Base-by-base conservation (phyloP, 2,329 filamentous ascomycete species). In the Septoria linicola region DNA sequence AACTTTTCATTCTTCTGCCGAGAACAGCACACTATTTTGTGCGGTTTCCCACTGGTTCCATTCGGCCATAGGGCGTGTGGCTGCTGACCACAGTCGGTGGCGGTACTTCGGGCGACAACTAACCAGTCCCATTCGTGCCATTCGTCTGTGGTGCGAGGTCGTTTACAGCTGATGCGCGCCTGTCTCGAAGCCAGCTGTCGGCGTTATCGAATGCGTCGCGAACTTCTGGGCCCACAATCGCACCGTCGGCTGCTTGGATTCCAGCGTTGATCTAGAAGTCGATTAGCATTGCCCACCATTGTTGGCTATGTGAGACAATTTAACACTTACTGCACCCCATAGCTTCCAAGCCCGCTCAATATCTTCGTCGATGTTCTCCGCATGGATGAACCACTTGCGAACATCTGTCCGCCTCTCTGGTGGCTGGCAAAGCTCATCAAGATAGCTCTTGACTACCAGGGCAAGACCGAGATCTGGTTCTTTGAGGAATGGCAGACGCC, bases 361-460 rank as follows among this genome's bases (percentile, higher is more conserved):
- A 65, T 85, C 83, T 13, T 70, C 76, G 16, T 73, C 69, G 57
- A 84, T 79, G 65, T 83, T 77, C 17, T 77, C 69, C 39, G 78
- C 80, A 63, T 83, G 79, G 42, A 79, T 78, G 67, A 85, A 82
- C 76, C 81, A 84, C 41, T 79, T 75, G 54, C 74, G 76, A 13
- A 71, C 68, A 51, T 80, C 78, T 49, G 76, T 77, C 11, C 73
- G 70, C 59, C 77, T 76, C 16, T 77, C 75, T 27, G 76, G 72
- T 3, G 72, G 70, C 43, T 79, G 76, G 13, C 77, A 79, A 41
- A 90, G 75, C 52, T 90, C 87, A 59, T 89, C 86, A 17, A 89
- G 78, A 65, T 88, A 88, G 7, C 86, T 89, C 70, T 89, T 88
- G 34, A 90, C 82, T 1, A 88, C 87, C 55, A 93, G 88, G 21